Conservation (phyloP, 75 land plant genomes). For the Pinus albicaulis region DNA sequence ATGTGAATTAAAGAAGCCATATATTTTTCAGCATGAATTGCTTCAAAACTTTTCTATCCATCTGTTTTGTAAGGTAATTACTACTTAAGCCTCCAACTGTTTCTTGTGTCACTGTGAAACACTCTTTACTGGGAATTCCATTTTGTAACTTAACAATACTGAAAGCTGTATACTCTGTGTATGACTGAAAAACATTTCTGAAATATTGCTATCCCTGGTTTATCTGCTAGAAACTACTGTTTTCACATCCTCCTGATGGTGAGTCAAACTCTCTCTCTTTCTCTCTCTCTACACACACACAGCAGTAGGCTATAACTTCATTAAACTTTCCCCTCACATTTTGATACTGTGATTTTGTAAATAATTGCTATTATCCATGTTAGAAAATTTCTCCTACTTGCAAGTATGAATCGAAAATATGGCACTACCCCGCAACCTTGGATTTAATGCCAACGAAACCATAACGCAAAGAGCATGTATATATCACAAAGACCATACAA, state of each 20-base stretch:
- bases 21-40: slow-evolving; percentile 97
- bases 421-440: no score
- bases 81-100: neutral
- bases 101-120: neutral
- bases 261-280: no score
- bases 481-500: no score
- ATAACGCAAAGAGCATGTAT: no score
- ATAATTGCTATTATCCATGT: no score
- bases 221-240: neutral
- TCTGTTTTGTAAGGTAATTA: slow-evolving; percentile 91
- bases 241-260: no score
- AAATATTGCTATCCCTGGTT: neutral
- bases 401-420: neutral
- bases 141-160: neutral
- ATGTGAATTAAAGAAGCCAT: slow-evolving; percentile 45
- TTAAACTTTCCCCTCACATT: no score
- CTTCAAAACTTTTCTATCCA: slow-evolving; percentile 94
- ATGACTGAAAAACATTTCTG: neutral
- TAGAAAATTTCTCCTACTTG: neutral
- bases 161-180: no score
- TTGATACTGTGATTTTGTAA: no score
- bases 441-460: no score
- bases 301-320: no score
- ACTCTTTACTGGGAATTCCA: neutral
- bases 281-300: no score